Evolutionary conservation across 2,329 filamentous ascomycete species (phyloP), one percentile per base, ranked within the genome.

Genomic region (Penicillium sumatraense): DNA sequence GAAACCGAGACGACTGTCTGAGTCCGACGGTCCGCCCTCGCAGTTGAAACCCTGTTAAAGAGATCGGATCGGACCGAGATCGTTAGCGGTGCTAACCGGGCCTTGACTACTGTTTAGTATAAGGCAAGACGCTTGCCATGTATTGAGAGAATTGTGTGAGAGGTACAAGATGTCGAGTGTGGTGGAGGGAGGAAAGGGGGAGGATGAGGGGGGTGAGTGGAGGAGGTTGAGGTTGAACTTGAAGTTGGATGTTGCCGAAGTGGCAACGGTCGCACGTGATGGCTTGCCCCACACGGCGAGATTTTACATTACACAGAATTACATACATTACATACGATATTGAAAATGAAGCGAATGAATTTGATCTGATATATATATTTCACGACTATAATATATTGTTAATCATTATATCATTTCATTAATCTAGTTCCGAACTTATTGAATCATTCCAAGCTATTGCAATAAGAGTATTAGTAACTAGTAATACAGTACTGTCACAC

Each of bases 1-100:
- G n/a, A n/a, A n/a, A 57, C 53, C 42, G 51, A 40, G 33, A 49
- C n/a, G n/a, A n/a, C n/a, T n/a, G n/a, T n/a, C 31, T 54, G 21
- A 44, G 47, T 54, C 51, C 47, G 46, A 41, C 38, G 41, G 16
- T 38, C 45, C 48, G 24, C 38, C 41, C 47, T 49, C 45, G 21
- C 29, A 24, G n/a, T 47, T 24, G n/a, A 11, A 38, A 38, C 14
- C 24, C 46, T 49, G 40, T 20, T 26, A 31, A 46, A 14, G 40
- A 27, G 27, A 46, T 46, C 42, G 27, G 27, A 46, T 46, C 42
- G 42, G 42, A 31, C 16, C n/a, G 23, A 21, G n/a, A n/a, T n/a
- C n/a, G n/a, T n/a, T n/a, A n/a, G n/a, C n/a, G n/a, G n/a, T n/a
- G n/a, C n/a, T n/a, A 31, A 33, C 24, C 26, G 31, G 42, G 24